Evolutionary conservation across 2,329 filamentous ascomycete genomes (phyloP), one percentile per base, ranked within the genome.

Genomic region (Ophiobolus disseminans): DNA sequence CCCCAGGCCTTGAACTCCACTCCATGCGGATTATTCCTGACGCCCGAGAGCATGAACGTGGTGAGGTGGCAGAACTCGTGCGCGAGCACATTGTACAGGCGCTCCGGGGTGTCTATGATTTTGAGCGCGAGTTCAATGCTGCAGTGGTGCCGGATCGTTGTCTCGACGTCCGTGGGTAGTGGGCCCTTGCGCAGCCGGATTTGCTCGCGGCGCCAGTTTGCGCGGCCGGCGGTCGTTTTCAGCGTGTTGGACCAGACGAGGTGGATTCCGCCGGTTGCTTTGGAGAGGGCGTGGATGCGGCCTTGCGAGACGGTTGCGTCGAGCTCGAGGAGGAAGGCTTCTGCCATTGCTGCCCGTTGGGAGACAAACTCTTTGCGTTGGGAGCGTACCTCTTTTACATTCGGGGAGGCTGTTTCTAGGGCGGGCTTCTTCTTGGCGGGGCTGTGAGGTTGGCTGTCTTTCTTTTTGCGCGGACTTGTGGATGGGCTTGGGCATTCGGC

Each of bases 21-120:
- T 17, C 92, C 92, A 68, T 97, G 92, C 0, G 91, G 90, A 53
- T 89, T 87, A 46, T 85, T 86, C 34, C 84, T 86, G 26, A 92
- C 78, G 26, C 86, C 85, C 39, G 82, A 87, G 55, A 97, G 78
- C 85, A 97, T 95, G 72, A 93, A 97, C 63, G 91, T 96, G 34
- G 90, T 87, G 1, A 97, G 77, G 68, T 99, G 94, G 72, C 94
- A 97, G 76, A 94, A 97, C 65, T 99, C 94, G 70, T 99, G 94
- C 0, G 93, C 91, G n/a, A 97, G 76, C 0, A 94, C 91, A 71
- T 97, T 97, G 55, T 94, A 81, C 1, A 97, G 81, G 3, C 90
- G 85, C 48, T 88, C 74, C 58, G 55, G 84, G 63, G 87, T 82
- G 67, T 91, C 86, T 53, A 97, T 91, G 37, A 97, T 87, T 70